A percentile compares a stretch with the other conserved stretches of the same genome.
Evolutionary conservation across 176 grass and related monocot species (phyloP).

Genomic region (Lolium rigidum): DNA sequence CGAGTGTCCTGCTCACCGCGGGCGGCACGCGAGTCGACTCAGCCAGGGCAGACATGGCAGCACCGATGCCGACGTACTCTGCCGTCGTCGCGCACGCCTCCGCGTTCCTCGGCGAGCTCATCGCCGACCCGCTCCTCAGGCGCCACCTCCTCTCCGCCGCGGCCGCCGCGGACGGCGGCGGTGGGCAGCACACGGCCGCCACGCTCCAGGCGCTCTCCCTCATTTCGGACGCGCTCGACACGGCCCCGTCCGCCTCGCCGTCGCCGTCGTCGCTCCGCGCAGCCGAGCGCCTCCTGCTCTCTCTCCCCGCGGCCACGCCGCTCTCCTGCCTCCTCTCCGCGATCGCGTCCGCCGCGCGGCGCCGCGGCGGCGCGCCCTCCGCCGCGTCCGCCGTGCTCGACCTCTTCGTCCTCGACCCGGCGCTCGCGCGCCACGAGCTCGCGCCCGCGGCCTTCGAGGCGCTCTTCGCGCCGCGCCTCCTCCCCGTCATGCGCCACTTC

Average conservation of each 20-base stretch:
- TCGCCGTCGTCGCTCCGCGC: constrained; percentile 60
- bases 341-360: constrained; percentile 41
- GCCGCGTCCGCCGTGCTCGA: constrained; percentile 60
- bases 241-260: constrained; percentile 27
- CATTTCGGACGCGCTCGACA: constrained; percentile 62
- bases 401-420: constrained; percentile 62
- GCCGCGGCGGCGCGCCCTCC: constrained; percentile 23
- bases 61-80: constrained; percentile 23
- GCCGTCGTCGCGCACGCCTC: constrained; percentile 48
- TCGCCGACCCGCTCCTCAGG: constrained; percentile 60
- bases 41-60: constrained; percentile 38
- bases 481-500: constrained; percentile 66
- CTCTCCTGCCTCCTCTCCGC: constrained; percentile 63
- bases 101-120: constrained; percentile 58
- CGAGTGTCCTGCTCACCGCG: background rate
- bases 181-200: constrained; percentile 25
- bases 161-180: constrained; percentile 2
- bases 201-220: constrained; percentile 60
- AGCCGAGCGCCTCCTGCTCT: constrained; percentile 55
- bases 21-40: background rate
- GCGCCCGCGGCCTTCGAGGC: constrained; percentile 63
- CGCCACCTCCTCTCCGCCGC: constrained; percentile 60
- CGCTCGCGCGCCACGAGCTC: constrained; percentile 66
- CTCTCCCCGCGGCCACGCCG: constrained; percentile 41
- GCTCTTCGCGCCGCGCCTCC: constrained; percentile 67